Base-by-base conservation (phyloP, 2,329 filamentous ascomycete species). In the Metarhizium robertsii region DNA sequence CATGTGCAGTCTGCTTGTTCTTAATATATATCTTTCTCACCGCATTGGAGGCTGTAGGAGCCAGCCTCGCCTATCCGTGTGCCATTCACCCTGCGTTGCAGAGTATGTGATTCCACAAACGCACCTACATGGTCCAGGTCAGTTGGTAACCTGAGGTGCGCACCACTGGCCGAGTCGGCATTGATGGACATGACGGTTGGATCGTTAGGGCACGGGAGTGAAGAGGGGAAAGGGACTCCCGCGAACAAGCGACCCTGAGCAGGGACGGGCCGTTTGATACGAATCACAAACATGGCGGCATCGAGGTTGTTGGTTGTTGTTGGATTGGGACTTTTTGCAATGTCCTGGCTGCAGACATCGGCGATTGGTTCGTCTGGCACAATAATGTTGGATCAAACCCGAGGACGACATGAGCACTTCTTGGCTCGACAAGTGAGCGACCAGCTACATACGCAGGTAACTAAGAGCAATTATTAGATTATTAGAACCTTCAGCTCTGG, bases 241-340 rank as follows among this genome's bases (percentile, higher is more conserved):
- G 32, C 34, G 20, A 47, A 25, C 38, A 50, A 29, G 34, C 52
- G 43, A 49, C 43, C 48, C 52, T 48, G 34, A 52, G 25, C 47
- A 50, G 55, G 34, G 50, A 54, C 48, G 52, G 52, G 32, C 55
- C 43, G 48, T 36, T 43, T 34, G 42, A 57, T 52, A 52, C 55
- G 34, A 57, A 52, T 43, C 45, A 40, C 48, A 42, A 42, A 42
- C 32, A 30, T 49, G 43, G 52, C 47, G 42, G 48, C 40, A 30
- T 54, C 45, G 42, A 43, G 46, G 25, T 25, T 36, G 46, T 53
- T 56, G 46, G 42, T 49, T 43, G 34, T 48, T 47, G 38, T n/a
- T 16, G 14, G 48, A 2, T 49, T 25, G 16, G 50, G 30, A 42
- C 52, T 32, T 48, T 50, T 30, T 40, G 20, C 47, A 10, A 4